phyloP scores from a whole-genome alignment of 805 yeast species.

The Monosporozyma aerobia region DNA sequence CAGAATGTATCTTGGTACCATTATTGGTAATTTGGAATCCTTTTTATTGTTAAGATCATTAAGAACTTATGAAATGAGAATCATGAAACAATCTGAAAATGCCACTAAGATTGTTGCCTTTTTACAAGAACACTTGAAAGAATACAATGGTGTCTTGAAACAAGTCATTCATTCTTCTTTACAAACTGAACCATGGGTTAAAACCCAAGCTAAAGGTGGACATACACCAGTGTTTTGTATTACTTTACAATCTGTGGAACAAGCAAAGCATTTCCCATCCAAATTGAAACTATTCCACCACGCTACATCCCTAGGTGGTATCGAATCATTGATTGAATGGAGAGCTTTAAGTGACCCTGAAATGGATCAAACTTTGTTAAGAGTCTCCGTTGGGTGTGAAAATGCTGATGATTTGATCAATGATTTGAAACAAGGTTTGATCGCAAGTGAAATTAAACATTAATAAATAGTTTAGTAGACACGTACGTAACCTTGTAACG shows the following conservation, averaged over 20 bases:
- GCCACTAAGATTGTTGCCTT: constrained; percentile 54
- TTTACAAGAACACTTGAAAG: constrained; percentile 40
- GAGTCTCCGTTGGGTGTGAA: constrained; percentile 79
- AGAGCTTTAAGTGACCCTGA: constrained; percentile 61
- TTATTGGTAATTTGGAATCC: constrained; percentile 68
- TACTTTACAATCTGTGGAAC: constrained; percentile 38
- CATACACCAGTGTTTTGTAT: constrained; percentile 72
- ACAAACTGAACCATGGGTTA: constrained; percentile 61
- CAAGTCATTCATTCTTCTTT: constrained; percentile 64
- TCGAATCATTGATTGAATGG: constrained; percentile 88
- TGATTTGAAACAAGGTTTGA: constrained; percentile 63
- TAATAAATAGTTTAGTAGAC: background rate
- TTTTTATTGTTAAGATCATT: constrained; percentile 68
- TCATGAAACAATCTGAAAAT: constrained; percentile 52
- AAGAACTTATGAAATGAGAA: constrained; percentile 70
- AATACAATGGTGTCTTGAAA: constrained; percentile 39
- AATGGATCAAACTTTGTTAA: constrained; percentile 48
- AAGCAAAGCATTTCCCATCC: constrained; percentile 58
- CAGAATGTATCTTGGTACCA: constrained; percentile 67
- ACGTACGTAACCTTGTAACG: too few relatives aligned
- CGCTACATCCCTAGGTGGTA: constrained; percentile 90
- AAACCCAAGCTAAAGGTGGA: constrained; percentile 56
- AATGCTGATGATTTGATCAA: constrained; percentile 63
- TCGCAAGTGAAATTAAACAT: background rate
- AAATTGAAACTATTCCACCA: constrained; percentile 67